Conservation (phyloP, 768 basidiomycete genomes). For the Pisolithus tinctorius region DNA sequence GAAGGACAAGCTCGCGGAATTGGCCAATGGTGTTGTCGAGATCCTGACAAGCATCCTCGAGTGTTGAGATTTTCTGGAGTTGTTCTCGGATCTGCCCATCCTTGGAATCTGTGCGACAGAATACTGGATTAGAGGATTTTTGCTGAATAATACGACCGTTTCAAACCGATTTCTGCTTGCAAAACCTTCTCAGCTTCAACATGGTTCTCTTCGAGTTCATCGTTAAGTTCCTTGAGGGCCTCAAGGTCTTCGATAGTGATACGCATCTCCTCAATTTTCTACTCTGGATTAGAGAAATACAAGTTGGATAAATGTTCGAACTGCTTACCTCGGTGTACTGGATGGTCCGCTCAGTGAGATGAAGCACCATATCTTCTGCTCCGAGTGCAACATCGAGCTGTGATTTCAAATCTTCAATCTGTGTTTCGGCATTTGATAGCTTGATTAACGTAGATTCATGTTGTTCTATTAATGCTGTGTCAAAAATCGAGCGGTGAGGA, state of each 20-base stretch:
- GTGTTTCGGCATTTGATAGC: constrained; percentile 81
- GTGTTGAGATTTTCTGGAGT: constrained; percentile 48
- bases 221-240: constrained; percentile 89
- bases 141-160: background rate
- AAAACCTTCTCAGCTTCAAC: constrained; percentile 87
- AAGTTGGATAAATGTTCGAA: too few species aligned
- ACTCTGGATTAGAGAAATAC: background rate
- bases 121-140: background rate
- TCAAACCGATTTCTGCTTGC: constrained; percentile 81
- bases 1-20: constrained; percentile 87
- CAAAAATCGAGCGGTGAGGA: background rate
- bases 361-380: constrained; percentile 94
- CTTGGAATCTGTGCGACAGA: constrained; percentile 45
- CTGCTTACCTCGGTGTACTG: constrained; percentile 75
- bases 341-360: constrained; percentile 90
- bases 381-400: constrained; percentile 94
- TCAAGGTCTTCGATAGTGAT: constrained; percentile 95
- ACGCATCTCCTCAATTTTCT: constrained; percentile 98
- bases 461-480: constrained; percentile 43
- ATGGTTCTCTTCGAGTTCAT: constrained; percentile 96
- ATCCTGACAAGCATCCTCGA: constrained; percentile 81
- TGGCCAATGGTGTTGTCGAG: constrained; percentile 83
- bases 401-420: constrained; percentile 88
- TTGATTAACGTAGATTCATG: constrained; percentile 76
- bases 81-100: constrained; percentile 69